A percentile compares a stretch with the other conserved stretches of the same genome.
These are phyloP conservation scores for Raphanus hybrid DNA, from an alignment of 441 rosid genomes.

Conservation along the genomic window DNA sequence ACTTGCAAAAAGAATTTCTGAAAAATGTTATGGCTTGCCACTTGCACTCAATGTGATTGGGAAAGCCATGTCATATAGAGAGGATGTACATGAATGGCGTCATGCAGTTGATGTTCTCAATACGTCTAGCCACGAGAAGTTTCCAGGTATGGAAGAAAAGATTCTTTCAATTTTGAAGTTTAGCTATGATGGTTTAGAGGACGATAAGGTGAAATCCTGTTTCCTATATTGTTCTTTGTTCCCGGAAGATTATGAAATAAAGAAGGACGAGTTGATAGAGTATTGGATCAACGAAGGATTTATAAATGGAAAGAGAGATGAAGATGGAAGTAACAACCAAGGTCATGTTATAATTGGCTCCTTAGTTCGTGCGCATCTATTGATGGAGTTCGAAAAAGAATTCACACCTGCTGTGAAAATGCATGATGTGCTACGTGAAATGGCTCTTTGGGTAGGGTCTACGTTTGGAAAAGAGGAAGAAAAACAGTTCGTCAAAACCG, in stretches of 20 bases:
- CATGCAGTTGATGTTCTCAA: neutral
- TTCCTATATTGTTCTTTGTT: neutral
- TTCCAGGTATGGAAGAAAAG: neutral
- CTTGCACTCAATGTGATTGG: slow-evolving; percentile 34
- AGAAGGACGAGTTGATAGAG: neutral
- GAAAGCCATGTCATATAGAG: neutral
- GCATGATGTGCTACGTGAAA: neutral
- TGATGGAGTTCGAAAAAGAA: neutral
- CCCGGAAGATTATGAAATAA: neutral
- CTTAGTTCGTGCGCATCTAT: neutral
- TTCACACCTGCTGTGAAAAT: neutral
- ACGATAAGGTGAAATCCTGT: neutral
- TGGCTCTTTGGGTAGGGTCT: neutral
- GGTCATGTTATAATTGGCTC: neutral
- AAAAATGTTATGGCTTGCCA: slow-evolving; percentile 37
- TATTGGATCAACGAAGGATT: neutral
- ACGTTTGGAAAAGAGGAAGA: neutral
- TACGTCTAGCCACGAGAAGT: neutral
- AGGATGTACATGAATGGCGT: neutral
- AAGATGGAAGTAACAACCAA: neutral
- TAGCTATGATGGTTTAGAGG: neutral
- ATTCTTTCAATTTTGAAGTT: neutral
- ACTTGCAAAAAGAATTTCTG: neutral
- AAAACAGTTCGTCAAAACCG: neutral
- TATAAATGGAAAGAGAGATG: neutral